These are phyloP conservation scores for Cyclostephanos tholiformis DNA, from an alignment of 108 stramenopile species.

Conservation along the genomic window DNA sequence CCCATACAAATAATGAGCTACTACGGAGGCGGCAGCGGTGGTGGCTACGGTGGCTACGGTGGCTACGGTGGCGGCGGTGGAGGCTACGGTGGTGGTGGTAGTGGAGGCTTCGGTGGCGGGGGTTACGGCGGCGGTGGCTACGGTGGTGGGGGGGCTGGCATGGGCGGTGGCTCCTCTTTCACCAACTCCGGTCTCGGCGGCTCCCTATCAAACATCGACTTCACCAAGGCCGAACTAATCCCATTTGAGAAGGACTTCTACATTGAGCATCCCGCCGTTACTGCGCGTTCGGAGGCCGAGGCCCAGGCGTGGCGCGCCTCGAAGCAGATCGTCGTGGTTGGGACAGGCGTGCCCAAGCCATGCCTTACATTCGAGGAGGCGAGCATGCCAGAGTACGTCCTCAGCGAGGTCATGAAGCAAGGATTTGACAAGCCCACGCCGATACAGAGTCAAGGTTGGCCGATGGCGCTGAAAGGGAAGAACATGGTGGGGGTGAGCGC, in stretches of 20 bases:
- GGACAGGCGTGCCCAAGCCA: conserved; percentile 95
- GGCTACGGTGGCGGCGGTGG: conserved; percentile 24
- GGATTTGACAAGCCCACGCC: conserved; percentile 97
- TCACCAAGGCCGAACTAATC: conserved; percentile 80
- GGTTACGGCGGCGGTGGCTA: conserved; percentile 6
- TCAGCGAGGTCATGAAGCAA: conserved; percentile 91
- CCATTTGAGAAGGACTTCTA: conserved; percentile 99
- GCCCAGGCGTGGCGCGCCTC: conserved; percentile 88
- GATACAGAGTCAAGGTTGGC: conserved; percentile 99
- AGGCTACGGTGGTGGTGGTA: not conserved
- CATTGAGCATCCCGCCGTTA: conserved; percentile 98
- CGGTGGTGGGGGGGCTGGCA: conserved; percentile 39
- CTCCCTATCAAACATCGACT: conserved; percentile 74
- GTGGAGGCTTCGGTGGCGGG: not conserved
- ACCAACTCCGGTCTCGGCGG: conserved; percentile 71
- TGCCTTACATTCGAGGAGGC: conserved; percentile 95
- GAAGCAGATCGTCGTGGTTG: conserved; percentile 85
- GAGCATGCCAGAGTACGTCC: conserved; percentile 95
- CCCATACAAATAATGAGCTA: conserved; percentile 1
- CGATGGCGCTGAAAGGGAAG: conserved; percentile 97
- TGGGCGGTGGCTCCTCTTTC: conserved; percentile 55
- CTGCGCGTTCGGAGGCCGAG: conserved; percentile 81
- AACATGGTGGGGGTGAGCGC: conserved; percentile 97
- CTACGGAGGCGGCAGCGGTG: conserved; percentile 2
- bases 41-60: conserved; percentile 2